A percentile compares a stretch with the other conserved stretches of the same genome.
Conservation (phyloP, 768 basidiomycete genomes). For the Mycena pura region DNA sequence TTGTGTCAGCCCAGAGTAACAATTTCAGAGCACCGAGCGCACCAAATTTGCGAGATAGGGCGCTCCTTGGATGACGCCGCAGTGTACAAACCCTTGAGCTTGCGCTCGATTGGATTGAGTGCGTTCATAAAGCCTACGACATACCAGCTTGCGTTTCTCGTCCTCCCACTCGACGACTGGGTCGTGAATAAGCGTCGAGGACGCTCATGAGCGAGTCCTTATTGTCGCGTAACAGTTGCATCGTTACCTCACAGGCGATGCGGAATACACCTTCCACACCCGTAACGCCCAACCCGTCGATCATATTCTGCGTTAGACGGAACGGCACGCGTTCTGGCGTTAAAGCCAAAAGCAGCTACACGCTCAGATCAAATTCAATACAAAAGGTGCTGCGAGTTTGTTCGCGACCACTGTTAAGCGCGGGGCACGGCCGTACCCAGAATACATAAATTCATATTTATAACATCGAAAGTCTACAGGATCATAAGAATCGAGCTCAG, state of each 20-base stretch:
- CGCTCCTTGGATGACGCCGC: conserved; percentile 53
- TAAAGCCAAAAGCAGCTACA: too few relatives aligned
- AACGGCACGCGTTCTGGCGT: conserved; percentile 94
- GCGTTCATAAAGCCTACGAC: conserved; percentile 49
- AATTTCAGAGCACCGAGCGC: conserved; percentile 20
- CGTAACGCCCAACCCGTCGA: conserved; percentile 91
- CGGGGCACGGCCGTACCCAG: too few relatives aligned
- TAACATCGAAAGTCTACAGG: too few relatives aligned
- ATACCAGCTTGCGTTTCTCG: conserved; percentile 70
- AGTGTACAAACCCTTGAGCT: conserved; percentile 76
- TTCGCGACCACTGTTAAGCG: too few relatives aligned
- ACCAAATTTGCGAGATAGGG: conserved; percentile 71
- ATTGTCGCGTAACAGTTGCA: conserved; percentile 87
- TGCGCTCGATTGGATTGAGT: conserved; percentile 82
- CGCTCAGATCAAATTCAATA: too few relatives aligned
- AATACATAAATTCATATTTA: too few relatives aligned
- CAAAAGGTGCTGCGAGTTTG: too few relatives aligned
- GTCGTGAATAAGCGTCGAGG: conserved; percentile 95
- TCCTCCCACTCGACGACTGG: conserved; percentile 97
- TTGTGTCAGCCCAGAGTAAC: conserved; percentile 18
- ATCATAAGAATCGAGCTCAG: too few relatives aligned
- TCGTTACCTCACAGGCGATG: conserved; percentile 87
- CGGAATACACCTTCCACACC: conserved; percentile 96
- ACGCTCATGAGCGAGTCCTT: conserved; percentile 94
- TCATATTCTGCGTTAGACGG: conserved; percentile 90